Evolutionary conservation across 495 filamentous ascomycete genomes (phyloP), one percentile per base, ranked within the genome.

Genomic region (Choiromyces venosus): DNA sequence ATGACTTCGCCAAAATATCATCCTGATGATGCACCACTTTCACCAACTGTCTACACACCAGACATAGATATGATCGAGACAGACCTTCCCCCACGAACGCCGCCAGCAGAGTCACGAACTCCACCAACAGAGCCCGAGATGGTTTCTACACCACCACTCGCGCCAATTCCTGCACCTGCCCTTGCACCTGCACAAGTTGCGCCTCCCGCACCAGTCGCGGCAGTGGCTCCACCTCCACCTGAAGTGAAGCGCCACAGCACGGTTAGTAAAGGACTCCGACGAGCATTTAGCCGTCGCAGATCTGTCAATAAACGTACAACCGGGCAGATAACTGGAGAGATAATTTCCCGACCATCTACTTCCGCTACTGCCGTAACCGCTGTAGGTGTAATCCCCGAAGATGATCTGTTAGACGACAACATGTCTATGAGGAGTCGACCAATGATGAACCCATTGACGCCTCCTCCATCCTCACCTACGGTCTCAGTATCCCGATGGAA

Each of bases 251-350:
- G 75, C 37, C 76, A 70, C 29, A 76, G 70, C 16, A 76, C 75
- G 3, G 75, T 71, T 37, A 76, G 75, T 44, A 61, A 74, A 42
- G 73, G 73, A 9, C 67, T 80, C 40, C 71, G 78, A 4, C 78
- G 76, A 37, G 79, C 79, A 12, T 80, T 80, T 68, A 80, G 78
- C 44, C 74, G 79, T 14, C 78, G 79, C 19, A 77, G 67, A 33
- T 77, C 75, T 12, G 69, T 72, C 33, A 73, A 66, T 39, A 77
- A 73, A 65, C 70, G 75, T 33, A 70, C 73, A 19, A 29, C 69
- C 9, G 35, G 67, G 33, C 21, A 65, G 1, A 77, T 77, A 66
- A 77, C 75, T 16, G 74, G 74, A 2, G 75, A 77, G 16, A 76
- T 77, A 40, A 77, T 77, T 35, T 77, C 75, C 35, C 75, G 75